Conservation (phyloP, 345 rosid species). For the Abelmoschus esculentus region DNA sequence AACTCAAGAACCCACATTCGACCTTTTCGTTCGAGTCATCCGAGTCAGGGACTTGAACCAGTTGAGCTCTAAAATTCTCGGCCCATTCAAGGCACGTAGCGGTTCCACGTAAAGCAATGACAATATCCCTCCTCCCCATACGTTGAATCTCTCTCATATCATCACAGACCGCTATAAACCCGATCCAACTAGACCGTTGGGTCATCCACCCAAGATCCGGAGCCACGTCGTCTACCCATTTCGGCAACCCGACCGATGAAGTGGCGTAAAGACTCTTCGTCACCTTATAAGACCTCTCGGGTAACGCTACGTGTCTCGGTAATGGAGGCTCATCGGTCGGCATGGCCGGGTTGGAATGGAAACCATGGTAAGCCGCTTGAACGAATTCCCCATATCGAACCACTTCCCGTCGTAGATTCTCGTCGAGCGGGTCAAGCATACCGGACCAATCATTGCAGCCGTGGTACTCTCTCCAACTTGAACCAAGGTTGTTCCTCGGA, state of each 20-base stretch:
- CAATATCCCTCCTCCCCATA: conserved; percentile 89
- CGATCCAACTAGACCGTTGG: conserved; percentile 86
- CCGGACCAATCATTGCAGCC: conserved; percentile 41
- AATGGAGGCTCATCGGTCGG: conserved; percentile 37
- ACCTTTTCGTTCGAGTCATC: conserved; percentile 44
- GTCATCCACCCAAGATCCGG: conserved; percentile 95
- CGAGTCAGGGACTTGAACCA: conserved; percentile 27
- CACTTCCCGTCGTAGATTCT: conserved; percentile 41
- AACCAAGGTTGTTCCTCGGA: conserved; percentile 65
- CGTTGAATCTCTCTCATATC: conserved; percentile 74
- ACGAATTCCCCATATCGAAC: conserved; percentile 43
- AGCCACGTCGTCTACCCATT: conserved; percentile 75
- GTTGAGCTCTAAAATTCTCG: conserved; percentile 64
- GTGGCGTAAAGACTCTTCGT: conserved; percentile 84
- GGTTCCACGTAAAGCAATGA: conserved; percentile 84
- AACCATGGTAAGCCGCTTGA: conserved; percentile 44
- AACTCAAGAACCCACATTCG: conserved; percentile 73
- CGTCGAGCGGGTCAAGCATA: conserved; percentile 37
- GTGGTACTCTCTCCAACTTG: conserved; percentile 65
- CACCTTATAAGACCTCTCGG: conserved; percentile 59
- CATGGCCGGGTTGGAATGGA: conserved; percentile 73
- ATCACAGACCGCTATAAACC: conserved; percentile 86
- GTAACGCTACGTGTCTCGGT: conserved; percentile 55
- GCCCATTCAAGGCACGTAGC: conserved; percentile 96
- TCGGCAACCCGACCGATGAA: conserved; percentile 67